Evolutionary conservation across 176 grass and related monocot genomes (phyloP).

Genomic region (Bonia amplexicaulis): DNA sequence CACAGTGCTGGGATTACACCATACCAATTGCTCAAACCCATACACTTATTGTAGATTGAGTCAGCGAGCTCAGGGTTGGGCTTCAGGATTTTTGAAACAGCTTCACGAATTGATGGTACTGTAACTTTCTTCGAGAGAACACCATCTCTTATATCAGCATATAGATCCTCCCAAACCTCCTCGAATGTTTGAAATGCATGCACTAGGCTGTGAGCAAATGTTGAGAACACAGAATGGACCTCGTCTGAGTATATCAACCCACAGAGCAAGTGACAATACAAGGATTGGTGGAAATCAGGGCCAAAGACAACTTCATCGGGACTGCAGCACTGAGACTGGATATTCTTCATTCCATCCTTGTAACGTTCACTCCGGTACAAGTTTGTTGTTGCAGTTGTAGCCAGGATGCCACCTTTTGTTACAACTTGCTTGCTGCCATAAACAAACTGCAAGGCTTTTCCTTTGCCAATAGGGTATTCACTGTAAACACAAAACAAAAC

Average conservation of each 20-base stretch:
- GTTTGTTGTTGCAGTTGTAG: slow-evolving; percentile 85
- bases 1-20: slow-evolving; percentile 84
- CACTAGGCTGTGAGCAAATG: slow-evolving; percentile 90
- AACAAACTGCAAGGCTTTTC: slow-evolving; percentile 90
- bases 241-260: slow-evolving; percentile 78
- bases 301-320: slow-evolving; percentile 87
- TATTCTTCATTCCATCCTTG: slow-evolving; percentile 71
- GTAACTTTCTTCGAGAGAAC: slow-evolving; percentile 72
- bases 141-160: slow-evolving; percentile 71
- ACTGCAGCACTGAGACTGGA: slow-evolving; percentile 66
- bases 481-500: slow-evolving; percentile 34
- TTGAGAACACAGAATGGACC: slow-evolving; percentile 64
- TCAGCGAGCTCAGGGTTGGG: slow-evolving; percentile 78
- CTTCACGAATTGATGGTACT: slow-evolving; percentile 58
- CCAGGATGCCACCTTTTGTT: slow-evolving; percentile 75
- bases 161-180: slow-evolving; percentile 78
- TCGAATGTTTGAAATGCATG: slow-evolving; percentile 84
- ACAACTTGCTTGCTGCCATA: slow-evolving; percentile 79
- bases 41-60: slow-evolving; percentile 58
- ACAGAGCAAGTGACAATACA: slow-evolving; percentile 95
- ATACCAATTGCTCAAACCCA: slow-evolving; percentile 80
- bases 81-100: slow-evolving; percentile 70
- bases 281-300: slow-evolving; percentile 68
- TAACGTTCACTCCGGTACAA: slow-evolving; percentile 61
- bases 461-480: slow-evolving; percentile 68